phyloP scores from a whole-genome alignment of 208 protist species.

The Polymyxa betae region DNA sequence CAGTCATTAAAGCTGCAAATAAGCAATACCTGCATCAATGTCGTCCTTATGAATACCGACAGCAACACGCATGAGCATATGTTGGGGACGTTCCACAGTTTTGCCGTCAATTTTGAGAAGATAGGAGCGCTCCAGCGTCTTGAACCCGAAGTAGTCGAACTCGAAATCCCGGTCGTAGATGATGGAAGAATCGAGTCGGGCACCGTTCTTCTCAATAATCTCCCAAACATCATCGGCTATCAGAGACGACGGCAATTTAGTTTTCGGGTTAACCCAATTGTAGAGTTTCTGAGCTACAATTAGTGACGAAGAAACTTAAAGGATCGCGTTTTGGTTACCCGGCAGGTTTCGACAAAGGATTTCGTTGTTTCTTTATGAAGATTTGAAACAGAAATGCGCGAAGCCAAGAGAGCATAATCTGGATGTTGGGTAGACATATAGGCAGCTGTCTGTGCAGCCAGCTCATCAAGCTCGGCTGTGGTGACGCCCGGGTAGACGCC shows the following conservation, averaged over 20 bases:
- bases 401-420: conserved; percentile 95
- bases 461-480: conserved; percentile 68
- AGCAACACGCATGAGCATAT: conserved; percentile 97
- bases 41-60: conserved; percentile 93
- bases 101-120: conserved; percentile 87
- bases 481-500: conserved; percentile 71
- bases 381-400: conserved; percentile 91
- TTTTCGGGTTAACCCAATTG: conserved; percentile 84
- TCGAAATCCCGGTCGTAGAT: conserved; percentile 91
- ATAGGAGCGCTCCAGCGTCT: conserved; percentile 98
- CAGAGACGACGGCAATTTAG: conserved; percentile 79
- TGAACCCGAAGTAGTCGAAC: conserved; percentile 98
- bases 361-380: conserved; percentile 87
- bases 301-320: not conserved
- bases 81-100: conserved; percentile 96
- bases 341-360: conserved; percentile 84
- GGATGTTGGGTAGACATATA: conserved; percentile 93
- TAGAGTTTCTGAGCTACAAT: conserved; percentile 74
- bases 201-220: conserved; percentile 78
- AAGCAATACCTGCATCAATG: conserved; percentile 86
- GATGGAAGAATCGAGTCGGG: conserved; percentile 85
- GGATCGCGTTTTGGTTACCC: not conserved
- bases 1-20: conserved; percentile 91
- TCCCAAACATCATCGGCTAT: conserved; percentile 88
- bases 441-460: conserved; percentile 85